phyloP scores from a whole-genome alignment of 352 stramenopile genomes.

The Blastocystis sp. region DNA sequence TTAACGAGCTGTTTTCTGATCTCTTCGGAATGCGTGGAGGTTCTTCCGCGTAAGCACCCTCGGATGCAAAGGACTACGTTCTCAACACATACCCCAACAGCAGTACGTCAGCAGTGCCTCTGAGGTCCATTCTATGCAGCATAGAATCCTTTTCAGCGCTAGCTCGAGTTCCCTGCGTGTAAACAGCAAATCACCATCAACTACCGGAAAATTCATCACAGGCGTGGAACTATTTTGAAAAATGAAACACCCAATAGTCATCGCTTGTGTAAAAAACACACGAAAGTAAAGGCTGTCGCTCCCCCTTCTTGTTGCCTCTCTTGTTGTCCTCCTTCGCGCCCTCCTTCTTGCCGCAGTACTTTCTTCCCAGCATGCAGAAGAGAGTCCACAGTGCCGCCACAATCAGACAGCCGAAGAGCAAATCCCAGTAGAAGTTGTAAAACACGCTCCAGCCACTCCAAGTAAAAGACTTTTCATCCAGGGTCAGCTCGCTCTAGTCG shows the following conservation, averaged over 20 bases:
- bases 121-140: not conserved
- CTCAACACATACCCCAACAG: too few relatives aligned
- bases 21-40: not conserved
- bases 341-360: slow-evolving; percentile 54
- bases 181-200: not conserved
- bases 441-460: slow-evolving; percentile 38
- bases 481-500: not conserved
- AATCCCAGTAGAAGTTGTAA: slow-evolving; percentile 41
- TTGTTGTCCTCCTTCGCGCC: slow-evolving; percentile 2
- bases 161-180: not conserved
- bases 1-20: not conserved
- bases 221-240: too few relatives aligned
- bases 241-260: too few relatives aligned
- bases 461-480: slow-evolving; percentile 27
- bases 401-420: slow-evolving; percentile 12
- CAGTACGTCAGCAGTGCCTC: too few relatives aligned
- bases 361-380: slow-evolving; percentile 57
- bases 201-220: not conserved
- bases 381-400: slow-evolving; percentile 11
- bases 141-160: not conserved
- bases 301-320: not conserved
- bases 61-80: not conserved
- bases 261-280: not conserved
- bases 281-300: not conserved
- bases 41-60: not conserved